These are phyloP conservation scores for Urtica urens DNA, from an alignment of 306 rosid species.

Conservation along the genomic window DNA sequence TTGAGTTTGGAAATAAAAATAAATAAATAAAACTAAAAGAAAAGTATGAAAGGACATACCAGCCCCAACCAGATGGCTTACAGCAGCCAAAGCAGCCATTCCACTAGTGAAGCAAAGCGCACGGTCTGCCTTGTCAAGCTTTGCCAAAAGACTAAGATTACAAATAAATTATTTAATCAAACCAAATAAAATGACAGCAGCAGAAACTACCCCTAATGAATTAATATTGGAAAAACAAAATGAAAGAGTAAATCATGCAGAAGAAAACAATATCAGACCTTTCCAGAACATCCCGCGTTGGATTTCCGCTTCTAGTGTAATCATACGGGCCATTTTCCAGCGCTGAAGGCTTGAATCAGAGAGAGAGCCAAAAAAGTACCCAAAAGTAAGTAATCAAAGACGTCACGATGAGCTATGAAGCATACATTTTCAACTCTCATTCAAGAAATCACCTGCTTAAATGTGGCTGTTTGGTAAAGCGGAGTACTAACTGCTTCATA, in stretches of 20 bases:
- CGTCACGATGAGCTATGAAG: no score
- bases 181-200: conserved; percentile 8
- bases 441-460: conserved; percentile 65
- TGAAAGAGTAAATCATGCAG: background rate
- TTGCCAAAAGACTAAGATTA: conserved; percentile 56
- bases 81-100: conserved; percentile 92
- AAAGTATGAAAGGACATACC: conserved; percentile 35
- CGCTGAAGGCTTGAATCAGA: conserved; percentile 53
- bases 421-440: background rate
- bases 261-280: conserved; percentile 36
- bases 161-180: conserved; percentile 11
- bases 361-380: background rate
- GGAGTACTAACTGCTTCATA: conserved; percentile 63
- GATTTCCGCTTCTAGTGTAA: conserved; percentile 93
- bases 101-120: conserved; percentile 96
- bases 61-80: conserved; percentile 58
- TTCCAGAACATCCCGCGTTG: conserved; percentile 76
- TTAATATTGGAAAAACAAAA: conserved; percentile 4
- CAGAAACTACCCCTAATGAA: background rate
- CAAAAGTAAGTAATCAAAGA: background rate
- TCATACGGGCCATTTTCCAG: conserved; percentile 78
- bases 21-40: conserved; percentile 4
- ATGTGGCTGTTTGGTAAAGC: conserved; percentile 87
- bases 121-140: conserved; percentile 83
- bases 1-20: background rate